Evolutionary conservation across 1,139 yeast genomes (phyloP), one percentile per base, ranked within the genome.

Genomic region (Hanseniaspora sp.): DNA sequence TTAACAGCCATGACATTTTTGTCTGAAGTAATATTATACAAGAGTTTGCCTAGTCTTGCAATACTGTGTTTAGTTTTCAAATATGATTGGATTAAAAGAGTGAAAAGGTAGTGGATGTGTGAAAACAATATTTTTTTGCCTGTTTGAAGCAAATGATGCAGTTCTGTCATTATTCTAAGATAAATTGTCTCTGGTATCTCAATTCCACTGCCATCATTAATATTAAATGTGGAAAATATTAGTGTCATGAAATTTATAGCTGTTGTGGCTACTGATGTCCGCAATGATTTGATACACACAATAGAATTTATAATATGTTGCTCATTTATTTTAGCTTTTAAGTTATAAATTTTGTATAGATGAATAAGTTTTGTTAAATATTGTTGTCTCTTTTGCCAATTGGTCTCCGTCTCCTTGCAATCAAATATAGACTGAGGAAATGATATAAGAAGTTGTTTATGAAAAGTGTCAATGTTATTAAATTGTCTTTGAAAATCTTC

Each of bases 91-190:
- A 46, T 35, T 12, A 29, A 17, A 5, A 40, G 33, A 17, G 35
- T 12, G 34, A 54, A 39, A 33, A 42, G 37, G 33, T 46, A 39
- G 28, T 54, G 46, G 12, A 96, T 94, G 60, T 83, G 80, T 44
- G 79, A 77, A 13, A 90, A 85, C 0, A 95, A 78, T 34, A 92
- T 82, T 58, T 79, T 79, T 64, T 92, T 92, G 1, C 95, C 81
- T 0, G 90, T 80, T 4, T 87, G 75, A 18, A 94, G 75, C 35
- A 86, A 69, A 56, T 79, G 79, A 34, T 82, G 73, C 49, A 88
- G 70, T 0, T 81, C 71, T 2, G 76, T 75, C 30, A 84, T 69
- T 40, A 83, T 71, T 2, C 71, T 69, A 53, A 43, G 4, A 43
- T 30, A 31, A 9, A 43, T 15, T n/a, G 13, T 30, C 28, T 41